Evolutionary conservation across 306 rosid genomes (phyloP).

Genomic region (Cicer judaicum): DNA sequence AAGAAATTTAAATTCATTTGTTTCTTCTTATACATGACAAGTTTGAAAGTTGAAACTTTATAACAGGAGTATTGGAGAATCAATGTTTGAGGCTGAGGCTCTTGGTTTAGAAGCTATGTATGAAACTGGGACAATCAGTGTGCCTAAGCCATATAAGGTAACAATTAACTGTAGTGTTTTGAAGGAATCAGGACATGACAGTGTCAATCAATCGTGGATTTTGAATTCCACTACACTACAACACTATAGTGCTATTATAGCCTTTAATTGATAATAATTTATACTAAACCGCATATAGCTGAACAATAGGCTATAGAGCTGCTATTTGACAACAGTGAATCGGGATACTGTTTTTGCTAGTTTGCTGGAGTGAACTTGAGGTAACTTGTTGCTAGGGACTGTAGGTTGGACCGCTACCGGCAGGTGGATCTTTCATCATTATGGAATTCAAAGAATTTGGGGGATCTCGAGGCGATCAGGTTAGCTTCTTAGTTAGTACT

Average conservation of each 20-base stretch:
- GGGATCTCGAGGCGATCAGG: slow-evolving; percentile 79
- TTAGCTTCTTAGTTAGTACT: slow-evolving; percentile 46
- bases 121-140: slow-evolving; percentile 72
- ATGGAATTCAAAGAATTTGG: slow-evolving; percentile 95
- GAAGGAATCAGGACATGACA: not conserved
- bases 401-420: slow-evolving; percentile 86
- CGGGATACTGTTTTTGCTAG: not conserved
- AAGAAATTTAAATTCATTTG: slow-evolving; percentile 13
- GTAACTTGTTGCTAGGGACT: slow-evolving; percentile 46
- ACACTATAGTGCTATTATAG: no score
- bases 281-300: no score
- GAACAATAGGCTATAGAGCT: no score
- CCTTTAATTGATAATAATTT: no score
- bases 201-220: no score
- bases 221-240: no score
- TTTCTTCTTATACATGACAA: slow-evolving; percentile 10
- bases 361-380: slow-evolving; percentile 34
- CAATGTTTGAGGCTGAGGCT: slow-evolving; percentile 97
- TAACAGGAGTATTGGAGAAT: slow-evolving; percentile 87
- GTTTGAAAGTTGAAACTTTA: slow-evolving; percentile 51
- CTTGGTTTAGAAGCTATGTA: slow-evolving; percentile 93
- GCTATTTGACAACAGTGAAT: no score
- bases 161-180: slow-evolving; percentile 36
- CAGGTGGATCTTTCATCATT: slow-evolving; percentile 89
- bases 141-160: slow-evolving; percentile 93